phyloP scores from a whole-genome alignment of 1,139 yeast species.

The Kluyveromyces sp. region DNA sequence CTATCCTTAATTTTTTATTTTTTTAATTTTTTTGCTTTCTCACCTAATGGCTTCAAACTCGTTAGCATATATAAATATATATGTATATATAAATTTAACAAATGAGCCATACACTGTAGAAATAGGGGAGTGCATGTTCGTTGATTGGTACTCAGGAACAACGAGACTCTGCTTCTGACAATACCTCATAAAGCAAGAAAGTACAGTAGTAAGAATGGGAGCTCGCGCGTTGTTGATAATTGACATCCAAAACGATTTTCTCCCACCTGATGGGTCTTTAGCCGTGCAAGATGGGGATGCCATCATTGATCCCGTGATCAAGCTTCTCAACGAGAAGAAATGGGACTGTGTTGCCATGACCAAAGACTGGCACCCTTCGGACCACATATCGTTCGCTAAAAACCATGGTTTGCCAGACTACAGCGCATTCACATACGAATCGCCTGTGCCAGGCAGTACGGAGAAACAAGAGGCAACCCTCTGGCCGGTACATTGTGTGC shows the following conservation, averaged over 20 bases:
- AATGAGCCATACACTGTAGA: too few species aligned
- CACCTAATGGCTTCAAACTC: too few species aligned
- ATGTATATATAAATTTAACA: too few species aligned
- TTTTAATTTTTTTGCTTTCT: too few species aligned
- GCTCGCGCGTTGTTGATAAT: constrained; percentile 56
- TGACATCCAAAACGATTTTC: constrained; percentile 81
- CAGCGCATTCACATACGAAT: constrained; percentile 40
- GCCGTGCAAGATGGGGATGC: constrained; percentile 64
- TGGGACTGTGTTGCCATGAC: constrained; percentile 70
- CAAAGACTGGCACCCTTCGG: constrained; percentile 81
- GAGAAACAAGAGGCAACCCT: constrained; percentile 36
- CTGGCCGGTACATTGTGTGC: constrained; percentile 94
- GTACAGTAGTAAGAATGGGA: constrained; percentile 1
- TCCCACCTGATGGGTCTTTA: constrained; percentile 68
- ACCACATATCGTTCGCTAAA: constrained; percentile 77
- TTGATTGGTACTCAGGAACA: too few species aligned
- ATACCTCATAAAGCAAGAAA: background rate
- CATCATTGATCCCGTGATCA: constrained; percentile 46
- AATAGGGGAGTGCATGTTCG: too few species aligned
- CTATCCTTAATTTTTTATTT: too few species aligned
- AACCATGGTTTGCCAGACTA: constrained; percentile 53
- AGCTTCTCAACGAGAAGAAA: constrained; percentile 29
- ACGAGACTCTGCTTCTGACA: background rate
- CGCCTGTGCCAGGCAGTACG: constrained; percentile 39
- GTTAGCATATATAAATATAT: too few species aligned